A percentile compares a stretch with the other conserved stretches of the same genome.
These are phyloP conservation scores for Candida pini DNA, from an alignment of 805 yeast genomes.

Conservation along the genomic window DNA sequence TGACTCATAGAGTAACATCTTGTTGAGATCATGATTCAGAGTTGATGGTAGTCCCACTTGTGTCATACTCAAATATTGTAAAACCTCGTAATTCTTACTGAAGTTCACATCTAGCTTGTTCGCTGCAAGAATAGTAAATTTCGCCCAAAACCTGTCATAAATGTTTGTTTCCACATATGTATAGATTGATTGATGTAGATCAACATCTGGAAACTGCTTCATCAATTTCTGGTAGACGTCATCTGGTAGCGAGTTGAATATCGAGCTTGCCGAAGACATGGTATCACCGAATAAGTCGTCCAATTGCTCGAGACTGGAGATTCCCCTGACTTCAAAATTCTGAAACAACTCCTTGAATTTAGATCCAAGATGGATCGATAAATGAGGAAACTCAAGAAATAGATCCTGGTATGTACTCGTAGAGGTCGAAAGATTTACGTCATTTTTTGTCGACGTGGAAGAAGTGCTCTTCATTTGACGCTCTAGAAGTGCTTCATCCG, in stretches of 20 bases:
- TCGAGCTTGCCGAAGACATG: conserved; percentile 27
- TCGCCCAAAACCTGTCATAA: conserved; percentile 62
- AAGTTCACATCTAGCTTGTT: conserved; percentile 13
- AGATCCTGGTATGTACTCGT: conserved; percentile 32
- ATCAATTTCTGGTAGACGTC: conserved; percentile 24
- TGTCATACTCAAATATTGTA: conserved; percentile 40
- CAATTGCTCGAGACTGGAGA: conserved; percentile 22
- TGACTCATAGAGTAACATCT: conserved; percentile 30
- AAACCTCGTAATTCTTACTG: conserved; percentile 27
- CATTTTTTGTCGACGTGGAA: background rate
- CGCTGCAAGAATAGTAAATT: conserved; percentile 20
- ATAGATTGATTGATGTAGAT: conserved; percentile 51
- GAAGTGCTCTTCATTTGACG: background rate
- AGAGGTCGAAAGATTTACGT: background rate
- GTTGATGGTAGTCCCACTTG: conserved; percentile 43
- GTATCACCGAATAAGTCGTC: conserved; percentile 23
- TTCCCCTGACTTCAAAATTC: conserved; percentile 29
- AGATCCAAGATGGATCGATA: conserved; percentile 33
- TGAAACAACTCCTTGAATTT: conserved; percentile 35
- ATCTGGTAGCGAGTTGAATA: conserved; percentile 29
- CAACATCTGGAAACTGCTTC: conserved; percentile 20
- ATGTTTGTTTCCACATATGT: conserved; percentile 68
- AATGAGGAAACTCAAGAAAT: conserved; percentile 32
- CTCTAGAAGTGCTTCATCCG: background rate
- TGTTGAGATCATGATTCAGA: conserved; percentile 2